Conservation (phyloP, 2,329 filamentous ascomycete genomes). For the Harringtonia aguacate region DNA sequence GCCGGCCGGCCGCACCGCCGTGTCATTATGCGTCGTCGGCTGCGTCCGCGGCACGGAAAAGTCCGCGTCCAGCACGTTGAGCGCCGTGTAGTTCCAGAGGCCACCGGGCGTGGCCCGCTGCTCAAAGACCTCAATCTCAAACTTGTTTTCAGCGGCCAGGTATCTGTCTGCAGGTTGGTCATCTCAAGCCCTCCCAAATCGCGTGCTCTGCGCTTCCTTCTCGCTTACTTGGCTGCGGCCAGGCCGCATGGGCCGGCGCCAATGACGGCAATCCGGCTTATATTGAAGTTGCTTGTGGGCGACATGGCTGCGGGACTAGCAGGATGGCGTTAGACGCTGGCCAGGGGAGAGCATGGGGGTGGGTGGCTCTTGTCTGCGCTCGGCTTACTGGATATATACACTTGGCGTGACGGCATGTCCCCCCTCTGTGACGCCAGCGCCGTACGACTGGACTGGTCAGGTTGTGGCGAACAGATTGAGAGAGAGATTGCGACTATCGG, state of each 20-base stretch:
- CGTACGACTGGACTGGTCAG: too few relatives aligned
- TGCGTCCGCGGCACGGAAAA: constrained; percentile 16
- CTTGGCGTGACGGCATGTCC: too few relatives aligned
- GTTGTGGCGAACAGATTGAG: too few relatives aligned
- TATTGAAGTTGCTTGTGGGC: background rate
- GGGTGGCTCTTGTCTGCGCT: too few relatives aligned
- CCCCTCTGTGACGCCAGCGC: too few relatives aligned
- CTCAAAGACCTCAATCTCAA: constrained; percentile 58
- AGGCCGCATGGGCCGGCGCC: constrained; percentile 56
- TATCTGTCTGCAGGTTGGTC: constrained; percentile 41
- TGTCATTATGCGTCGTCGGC: constrained; percentile 26
- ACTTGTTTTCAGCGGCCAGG: constrained; percentile 50
- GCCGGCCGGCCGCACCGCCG: constrained; percentile 21
- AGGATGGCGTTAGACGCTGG: too few relatives aligned
- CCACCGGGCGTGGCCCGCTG: constrained; percentile 56
- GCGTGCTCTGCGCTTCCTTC: background rate
- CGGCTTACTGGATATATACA: too few relatives aligned
- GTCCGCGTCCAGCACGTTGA: constrained; percentile 11
- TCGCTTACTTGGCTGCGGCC: constrained; percentile 29
- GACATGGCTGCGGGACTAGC: too few relatives aligned
- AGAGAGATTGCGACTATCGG: too few relatives aligned
- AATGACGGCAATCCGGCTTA: constrained; percentile 36
- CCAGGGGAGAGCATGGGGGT: too few relatives aligned
- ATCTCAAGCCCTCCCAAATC: too few relatives aligned
- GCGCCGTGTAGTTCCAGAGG: constrained; percentile 56